Conservation (phyloP, 805 yeast species). For the Hanseniaspora mollemarum region DNA sequence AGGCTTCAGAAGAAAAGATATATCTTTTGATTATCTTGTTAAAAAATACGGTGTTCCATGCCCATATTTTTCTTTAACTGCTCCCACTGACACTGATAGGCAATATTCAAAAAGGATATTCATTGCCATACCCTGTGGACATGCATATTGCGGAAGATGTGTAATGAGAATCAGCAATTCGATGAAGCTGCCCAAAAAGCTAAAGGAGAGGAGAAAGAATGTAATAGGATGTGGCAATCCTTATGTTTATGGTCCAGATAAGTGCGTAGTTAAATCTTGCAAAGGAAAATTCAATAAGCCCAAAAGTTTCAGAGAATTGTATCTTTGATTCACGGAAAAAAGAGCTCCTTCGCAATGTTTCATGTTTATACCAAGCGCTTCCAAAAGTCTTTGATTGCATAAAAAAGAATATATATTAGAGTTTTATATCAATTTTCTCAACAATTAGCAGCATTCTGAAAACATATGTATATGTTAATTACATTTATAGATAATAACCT, state of each 20-base stretch:
- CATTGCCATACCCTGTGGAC: constrained; percentile 60
- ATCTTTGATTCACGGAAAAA: too few relatives aligned
- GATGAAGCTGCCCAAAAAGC: constrained; percentile 20
- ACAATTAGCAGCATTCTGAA: too few relatives aligned
- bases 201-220: constrained; percentile 23
- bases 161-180: constrained; percentile 50
- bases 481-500: too few relatives aligned
- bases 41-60: constrained; percentile 37
- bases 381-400: too few relatives aligned
- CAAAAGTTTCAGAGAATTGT: constrained; percentile 47
- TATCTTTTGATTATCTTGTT: constrained; percentile 27
- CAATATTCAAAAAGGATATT: constrained; percentile 57
- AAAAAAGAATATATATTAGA: background rate
- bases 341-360: too few relatives aligned
- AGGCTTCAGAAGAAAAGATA: constrained; percentile 23
- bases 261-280: constrained; percentile 49
- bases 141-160: constrained; percentile 77
- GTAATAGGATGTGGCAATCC: constrained; percentile 33
- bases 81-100: constrained; percentile 43
- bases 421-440: too few relatives aligned
- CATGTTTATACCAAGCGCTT: too few relatives aligned
- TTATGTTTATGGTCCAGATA: constrained; percentile 42
- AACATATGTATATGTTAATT: too few relatives aligned
- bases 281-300: constrained; percentile 34
- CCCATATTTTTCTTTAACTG: constrained; percentile 50